phyloP scores from a whole-genome alignment of 2,329 filamentous ascomycete species.

The Fusarium devonianum region DNA sequence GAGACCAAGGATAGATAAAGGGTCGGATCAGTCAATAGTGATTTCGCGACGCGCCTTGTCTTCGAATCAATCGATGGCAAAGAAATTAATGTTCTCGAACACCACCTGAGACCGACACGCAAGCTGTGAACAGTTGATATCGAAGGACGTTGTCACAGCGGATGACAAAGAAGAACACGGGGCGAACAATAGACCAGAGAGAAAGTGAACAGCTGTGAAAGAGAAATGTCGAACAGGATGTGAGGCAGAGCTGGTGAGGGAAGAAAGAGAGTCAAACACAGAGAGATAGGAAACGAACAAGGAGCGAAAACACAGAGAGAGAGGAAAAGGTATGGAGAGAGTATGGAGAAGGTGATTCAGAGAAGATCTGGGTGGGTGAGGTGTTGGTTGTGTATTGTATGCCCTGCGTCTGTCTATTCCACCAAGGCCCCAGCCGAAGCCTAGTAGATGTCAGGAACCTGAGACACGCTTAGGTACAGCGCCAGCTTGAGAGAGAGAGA shows the following conservation, averaged over 20 bases:
- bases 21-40: background rate
- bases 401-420: background rate
- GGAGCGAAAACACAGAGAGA: conserved; percentile 20
- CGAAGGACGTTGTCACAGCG: conserved; percentile 14
- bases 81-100: conserved; percentile 17
- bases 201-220: conserved; percentile 20
- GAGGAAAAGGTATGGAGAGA: conserved; percentile 21
- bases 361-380: conserved; percentile 1
- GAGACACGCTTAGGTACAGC: conserved; percentile 16
- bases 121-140: conserved; percentile 14
- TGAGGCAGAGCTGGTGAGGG: conserved; percentile 7
- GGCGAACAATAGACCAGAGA: conserved; percentile 15
- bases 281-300: conserved; percentile 23
- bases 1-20: conserved; percentile 9
- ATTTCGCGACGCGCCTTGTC: conserved; percentile 2
- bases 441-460: background rate
- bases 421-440: background rate
- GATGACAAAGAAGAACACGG: conserved; percentile 19
- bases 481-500: conserved; percentile 5
- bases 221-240: conserved; percentile 4
- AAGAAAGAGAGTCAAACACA: conserved; percentile 22
- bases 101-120: conserved; percentile 11
- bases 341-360: background rate
- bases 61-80: conserved; percentile 19
- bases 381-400: background rate